Evolutionary conservation across 306 rosid genomes (phyloP).

Genomic region (Echinosophora koreensis): DNA sequence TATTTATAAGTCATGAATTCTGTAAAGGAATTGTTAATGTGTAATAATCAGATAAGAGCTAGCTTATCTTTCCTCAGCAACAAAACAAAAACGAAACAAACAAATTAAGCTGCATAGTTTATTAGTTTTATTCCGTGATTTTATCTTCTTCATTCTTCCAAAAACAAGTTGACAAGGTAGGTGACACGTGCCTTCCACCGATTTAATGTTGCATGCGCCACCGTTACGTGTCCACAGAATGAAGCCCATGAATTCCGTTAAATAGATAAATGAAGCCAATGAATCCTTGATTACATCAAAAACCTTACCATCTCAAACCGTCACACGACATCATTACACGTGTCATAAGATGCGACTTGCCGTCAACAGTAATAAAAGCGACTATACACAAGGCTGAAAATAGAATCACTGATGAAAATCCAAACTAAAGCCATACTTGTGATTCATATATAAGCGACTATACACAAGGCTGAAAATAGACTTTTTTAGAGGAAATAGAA

Average conservation of each 20-base stretch:
- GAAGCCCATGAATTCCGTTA: not conserved
- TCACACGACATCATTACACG: slow-evolving; percentile 51
- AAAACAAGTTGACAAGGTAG: not conserved
- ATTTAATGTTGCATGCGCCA: slow-evolving; percentile 43
- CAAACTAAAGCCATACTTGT: not conserved
- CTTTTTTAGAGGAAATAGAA: not conserved
- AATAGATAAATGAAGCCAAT: not conserved
- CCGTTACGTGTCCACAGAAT: slow-evolving; percentile 24
- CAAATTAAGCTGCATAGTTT: not conserved
- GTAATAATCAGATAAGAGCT: not conserved
- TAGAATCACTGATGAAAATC: too few relatives aligned
- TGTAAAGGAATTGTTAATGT: too few relatives aligned
- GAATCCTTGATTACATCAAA: not conserved
- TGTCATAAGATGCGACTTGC: not conserved
- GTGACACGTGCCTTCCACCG: slow-evolving; percentile 44
- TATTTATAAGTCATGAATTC: too few relatives aligned
- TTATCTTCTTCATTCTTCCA: not conserved
- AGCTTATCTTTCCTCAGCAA: not conserved
- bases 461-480: not conserved
- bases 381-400: too few relatives aligned
- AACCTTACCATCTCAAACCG: not conserved
- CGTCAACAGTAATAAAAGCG: slow-evolving; percentile 34
- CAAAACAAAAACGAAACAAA: not conserved
- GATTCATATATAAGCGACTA: not conserved
- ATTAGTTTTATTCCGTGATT: not conserved